Conservation (phyloP, 257 asterid species). For the Petrea volubilis region DNA sequence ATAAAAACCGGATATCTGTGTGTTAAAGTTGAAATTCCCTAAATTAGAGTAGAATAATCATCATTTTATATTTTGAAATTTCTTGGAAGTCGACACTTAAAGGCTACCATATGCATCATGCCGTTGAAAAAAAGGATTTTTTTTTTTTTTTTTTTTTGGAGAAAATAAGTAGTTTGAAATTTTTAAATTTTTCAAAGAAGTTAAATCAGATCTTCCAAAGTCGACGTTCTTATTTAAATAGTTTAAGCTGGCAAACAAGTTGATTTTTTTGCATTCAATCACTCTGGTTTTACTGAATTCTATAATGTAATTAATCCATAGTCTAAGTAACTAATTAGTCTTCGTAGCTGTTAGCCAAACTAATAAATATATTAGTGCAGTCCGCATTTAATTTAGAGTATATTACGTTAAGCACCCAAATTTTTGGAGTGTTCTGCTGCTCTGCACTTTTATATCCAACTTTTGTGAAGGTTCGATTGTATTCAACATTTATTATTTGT, state of each 20-base stretch:
- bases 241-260: neutral
- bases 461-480: too few relatives aligned
- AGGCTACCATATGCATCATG: neutral
- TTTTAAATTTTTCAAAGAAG: neutral
- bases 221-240: neutral
- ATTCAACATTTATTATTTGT: too few relatives aligned
- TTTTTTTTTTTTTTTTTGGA: too few relatives aligned
- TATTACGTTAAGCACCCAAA: too few relatives aligned
- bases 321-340: too few relatives aligned
- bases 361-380: conserved; percentile 5
- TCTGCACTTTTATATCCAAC: too few relatives aligned
- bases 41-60: too few relatives aligned
- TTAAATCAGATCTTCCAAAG: neutral
- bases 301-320: neutral
- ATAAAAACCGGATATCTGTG: too few relatives aligned
- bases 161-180: neutral
- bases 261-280: conserved; percentile 4
- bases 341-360: conserved; percentile 38
- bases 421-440: too few relatives aligned
- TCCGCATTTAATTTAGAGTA: too few relatives aligned
- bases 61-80: neutral
- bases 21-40: too few relatives aligned
- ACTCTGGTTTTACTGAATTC: conserved; percentile 1
- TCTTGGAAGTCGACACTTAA: neutral
- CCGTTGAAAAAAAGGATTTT: too few relatives aligned